Conservation (phyloP, 768 basidiomycete species). For the Coprinopsis sp. region DNA sequence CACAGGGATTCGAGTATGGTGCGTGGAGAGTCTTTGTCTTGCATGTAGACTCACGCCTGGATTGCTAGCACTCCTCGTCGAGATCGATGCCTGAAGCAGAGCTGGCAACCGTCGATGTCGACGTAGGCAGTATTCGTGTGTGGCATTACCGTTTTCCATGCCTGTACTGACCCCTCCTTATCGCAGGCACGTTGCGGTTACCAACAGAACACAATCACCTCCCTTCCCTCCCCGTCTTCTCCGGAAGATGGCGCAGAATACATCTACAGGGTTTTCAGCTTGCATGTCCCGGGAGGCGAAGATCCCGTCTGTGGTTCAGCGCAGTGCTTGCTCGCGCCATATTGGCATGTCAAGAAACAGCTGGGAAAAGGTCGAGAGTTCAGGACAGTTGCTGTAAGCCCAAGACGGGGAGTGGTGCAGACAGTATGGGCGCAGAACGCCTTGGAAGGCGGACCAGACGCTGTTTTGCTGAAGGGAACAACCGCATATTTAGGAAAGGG, state of each 20-base stretch:
- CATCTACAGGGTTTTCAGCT: slow-evolving; percentile 3
- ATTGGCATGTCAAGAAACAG: background rate
- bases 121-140: slow-evolving; percentile 1
- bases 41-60: no score
- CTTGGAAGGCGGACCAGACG: no score
- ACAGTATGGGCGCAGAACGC: background rate
- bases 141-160: background rate
- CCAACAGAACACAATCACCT: background rate
- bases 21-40: background rate
- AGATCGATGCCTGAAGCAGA: background rate
- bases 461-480: no score
- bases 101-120: background rate
- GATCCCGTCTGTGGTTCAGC: slow-evolving; percentile 2
- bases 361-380: background rate
- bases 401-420: background rate
- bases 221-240: background rate
- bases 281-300: slow-evolving; percentile 2
- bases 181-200: background rate
- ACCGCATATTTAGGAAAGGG: no score
- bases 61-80: background rate
- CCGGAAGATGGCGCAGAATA: background rate
- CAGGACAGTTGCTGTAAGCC: background rate
- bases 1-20: background rate
- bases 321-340: slow-evolving; percentile 1
- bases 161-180: background rate